These are phyloP conservation scores for Colletotrichum gigasporum DNA, from an alignment of 2,329 filamentous ascomycete genomes.

Conservation along the genomic window DNA sequence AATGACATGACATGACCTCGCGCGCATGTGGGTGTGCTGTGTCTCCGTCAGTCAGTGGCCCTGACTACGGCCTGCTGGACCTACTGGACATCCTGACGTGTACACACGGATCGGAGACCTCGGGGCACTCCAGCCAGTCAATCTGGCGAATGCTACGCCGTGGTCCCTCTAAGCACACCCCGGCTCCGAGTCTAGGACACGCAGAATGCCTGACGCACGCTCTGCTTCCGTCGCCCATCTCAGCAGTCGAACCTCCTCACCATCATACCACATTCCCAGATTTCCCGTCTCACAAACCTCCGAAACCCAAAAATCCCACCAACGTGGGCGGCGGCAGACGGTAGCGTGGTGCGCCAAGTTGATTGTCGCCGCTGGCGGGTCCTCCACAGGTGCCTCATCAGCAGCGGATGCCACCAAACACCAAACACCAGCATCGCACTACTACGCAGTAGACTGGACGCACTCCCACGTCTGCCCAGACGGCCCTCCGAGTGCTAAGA, in stretches of 20 bases:
- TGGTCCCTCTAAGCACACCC: background rate
- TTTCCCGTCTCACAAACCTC: conserved; percentile 13
- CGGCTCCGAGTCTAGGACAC: background rate
- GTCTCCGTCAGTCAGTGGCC: background rate
- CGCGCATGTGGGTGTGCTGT: background rate
- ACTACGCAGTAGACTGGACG: background rate
- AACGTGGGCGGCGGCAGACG: conserved; percentile 17
- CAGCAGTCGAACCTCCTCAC: background rate
- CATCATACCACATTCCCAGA: conserved; percentile 13
- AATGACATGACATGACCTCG: conserved; percentile 3
- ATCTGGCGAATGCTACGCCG: background rate
- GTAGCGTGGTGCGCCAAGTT: conserved; percentile 21
- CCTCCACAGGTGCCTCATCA: background rate
- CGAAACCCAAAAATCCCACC: conserved; percentile 6
- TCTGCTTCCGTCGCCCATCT: background rate
- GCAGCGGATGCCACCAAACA: background rate
- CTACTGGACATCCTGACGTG: background rate
- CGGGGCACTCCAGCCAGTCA: background rate
- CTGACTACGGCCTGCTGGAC: too few relatives aligned
- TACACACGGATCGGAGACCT: background rate
- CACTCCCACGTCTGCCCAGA: conserved; percentile 30
- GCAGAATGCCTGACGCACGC: background rate
- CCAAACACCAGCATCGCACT: conserved; percentile 12
- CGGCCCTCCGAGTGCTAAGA: conserved; percentile 20
- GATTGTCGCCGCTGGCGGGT: conserved; percentile 15